Conservation (phyloP, 78 protist genomes). For the Neovahlkampfia damariscottae region DNA sequence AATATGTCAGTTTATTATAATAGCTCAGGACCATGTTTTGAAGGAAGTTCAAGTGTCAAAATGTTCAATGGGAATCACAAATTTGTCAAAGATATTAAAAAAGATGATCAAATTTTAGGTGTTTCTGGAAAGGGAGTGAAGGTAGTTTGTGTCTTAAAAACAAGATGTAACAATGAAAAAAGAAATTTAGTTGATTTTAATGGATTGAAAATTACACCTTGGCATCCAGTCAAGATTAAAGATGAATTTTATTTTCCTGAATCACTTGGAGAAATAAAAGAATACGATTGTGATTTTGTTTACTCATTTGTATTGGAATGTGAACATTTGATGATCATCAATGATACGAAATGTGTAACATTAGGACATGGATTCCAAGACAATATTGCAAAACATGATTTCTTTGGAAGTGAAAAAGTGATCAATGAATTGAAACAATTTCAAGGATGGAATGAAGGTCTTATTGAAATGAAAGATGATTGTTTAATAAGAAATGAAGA, state of each 20-base stretch:
- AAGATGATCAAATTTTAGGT: conserved; percentile 21
- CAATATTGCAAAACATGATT: conserved; percentile 18
- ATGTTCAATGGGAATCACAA: conserved; percentile 9
- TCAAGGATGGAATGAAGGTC: neutral
- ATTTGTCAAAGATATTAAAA: neutral
- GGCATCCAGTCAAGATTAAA: conserved; percentile 28
- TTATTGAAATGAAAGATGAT: neutral
- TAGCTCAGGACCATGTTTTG: conserved; percentile 26
- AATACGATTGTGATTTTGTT: conserved; percentile 2
- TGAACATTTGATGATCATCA: conserved; percentile 1
- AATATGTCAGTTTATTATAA: conserved; percentile 34
- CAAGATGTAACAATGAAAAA: neutral
- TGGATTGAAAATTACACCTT: conserved; percentile 48
- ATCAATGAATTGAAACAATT: conserved; percentile 1
- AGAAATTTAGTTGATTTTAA: conserved; percentile 18
- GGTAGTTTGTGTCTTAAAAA: conserved; percentile 26
- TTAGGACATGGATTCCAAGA: conserved; percentile 33
- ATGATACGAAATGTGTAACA: conserved; percentile 21
- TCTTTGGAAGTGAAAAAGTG: conserved; percentile 26
- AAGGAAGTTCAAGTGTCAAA: conserved; percentile 29
- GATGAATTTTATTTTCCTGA: conserved; percentile 40
- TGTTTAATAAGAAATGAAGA: too few species aligned
- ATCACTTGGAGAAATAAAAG: neutral
- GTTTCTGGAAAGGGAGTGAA: conserved; percentile 19
- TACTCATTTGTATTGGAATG: conserved; percentile 31